These are phyloP conservation scores for Echinosophora koreensis DNA, from an alignment of 306 rosid genomes.

Conservation along the genomic window DNA sequence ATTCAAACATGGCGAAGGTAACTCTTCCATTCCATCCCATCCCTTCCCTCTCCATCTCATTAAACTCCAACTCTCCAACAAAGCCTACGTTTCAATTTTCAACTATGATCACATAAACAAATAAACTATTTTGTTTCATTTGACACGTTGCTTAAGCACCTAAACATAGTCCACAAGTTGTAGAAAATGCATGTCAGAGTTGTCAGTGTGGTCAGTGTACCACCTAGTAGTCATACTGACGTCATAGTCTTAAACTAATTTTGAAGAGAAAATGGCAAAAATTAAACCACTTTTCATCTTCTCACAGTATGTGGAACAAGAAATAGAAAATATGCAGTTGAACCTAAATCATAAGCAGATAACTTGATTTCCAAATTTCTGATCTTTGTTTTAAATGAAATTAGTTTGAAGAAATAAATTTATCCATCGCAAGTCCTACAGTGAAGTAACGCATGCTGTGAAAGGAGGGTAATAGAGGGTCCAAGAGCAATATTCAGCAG, in stretches of 20 bases:
- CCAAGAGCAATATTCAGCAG: slow-evolving; percentile 19
- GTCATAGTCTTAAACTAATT: background rate
- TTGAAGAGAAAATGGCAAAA: background rate
- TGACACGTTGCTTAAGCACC: slow-evolving; percentile 8
- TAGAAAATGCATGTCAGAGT: background rate
- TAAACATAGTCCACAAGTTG: slow-evolving; percentile 11
- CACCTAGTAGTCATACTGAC: slow-evolving; percentile 22
- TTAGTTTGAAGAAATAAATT: slow-evolving; percentile 32
- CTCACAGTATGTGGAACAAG: slow-evolving; percentile 32
- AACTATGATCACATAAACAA: background rate
- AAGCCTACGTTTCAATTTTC: background rate
- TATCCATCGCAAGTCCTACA: slow-evolving; percentile 14
- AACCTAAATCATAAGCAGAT: slow-evolving; percentile 37
- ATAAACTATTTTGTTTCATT: background rate
- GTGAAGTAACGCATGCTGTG: background rate
- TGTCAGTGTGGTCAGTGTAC: slow-evolving; percentile 11
- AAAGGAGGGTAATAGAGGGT: slow-evolving; percentile 20
- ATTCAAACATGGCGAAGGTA: background rate
- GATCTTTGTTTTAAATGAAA: slow-evolving; percentile 16
- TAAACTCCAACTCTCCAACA: background rate
- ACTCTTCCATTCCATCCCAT: background rate
- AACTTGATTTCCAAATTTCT: slow-evolving; percentile 10
- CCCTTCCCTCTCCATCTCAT: background rate
- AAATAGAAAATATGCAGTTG: slow-evolving; percentile 36
- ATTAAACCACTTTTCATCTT: slow-evolving; percentile 29